A percentile compares a stretch with the other conserved stretches of the same genome.
phyloP scores from a whole-genome alignment of 106 monocot species.

The Dioscorea alata region DNA sequence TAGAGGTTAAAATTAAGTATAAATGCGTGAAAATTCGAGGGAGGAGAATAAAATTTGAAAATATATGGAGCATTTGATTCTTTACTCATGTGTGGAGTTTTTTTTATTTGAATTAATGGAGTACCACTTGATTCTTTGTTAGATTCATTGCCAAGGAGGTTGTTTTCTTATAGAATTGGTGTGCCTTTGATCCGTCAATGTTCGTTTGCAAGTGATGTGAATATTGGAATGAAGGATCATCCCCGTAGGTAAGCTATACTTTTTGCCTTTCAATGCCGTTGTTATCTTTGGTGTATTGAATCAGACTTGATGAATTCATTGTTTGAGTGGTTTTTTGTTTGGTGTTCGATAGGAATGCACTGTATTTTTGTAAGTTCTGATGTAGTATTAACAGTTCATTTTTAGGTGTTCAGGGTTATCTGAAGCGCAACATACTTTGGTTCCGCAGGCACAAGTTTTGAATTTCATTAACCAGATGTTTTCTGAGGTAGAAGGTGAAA shows the following conservation, averaged over 20 bases:
- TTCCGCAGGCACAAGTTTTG: conserved; percentile 19
- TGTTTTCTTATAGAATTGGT: background rate
- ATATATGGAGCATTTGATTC: too few relatives aligned
- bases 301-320: background rate
- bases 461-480: conserved; percentile 32
- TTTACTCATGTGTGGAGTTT: too few relatives aligned
- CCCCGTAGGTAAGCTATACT: background rate
- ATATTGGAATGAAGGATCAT: background rate
- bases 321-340: background rate
- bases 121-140: background rate
- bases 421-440: conserved; percentile 3
- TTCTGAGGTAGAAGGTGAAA: conserved; percentile 31
- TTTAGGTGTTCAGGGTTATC: conserved; percentile 29
- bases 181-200: background rate
- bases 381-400: conserved; percentile 17
- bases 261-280: background rate
- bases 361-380: conserved; percentile 4
- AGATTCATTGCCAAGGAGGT: background rate
- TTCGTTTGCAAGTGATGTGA: background rate
- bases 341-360: too few relatives aligned
- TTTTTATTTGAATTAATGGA: too few relatives aligned
- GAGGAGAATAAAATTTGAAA: too few relatives aligned
- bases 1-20: too few relatives aligned
- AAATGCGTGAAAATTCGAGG: too few relatives aligned
- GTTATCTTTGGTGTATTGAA: background rate